Evolutionary conservation across 1,284 basidiomycete species (phyloP).

Genomic region (Irpex sp.): DNA sequence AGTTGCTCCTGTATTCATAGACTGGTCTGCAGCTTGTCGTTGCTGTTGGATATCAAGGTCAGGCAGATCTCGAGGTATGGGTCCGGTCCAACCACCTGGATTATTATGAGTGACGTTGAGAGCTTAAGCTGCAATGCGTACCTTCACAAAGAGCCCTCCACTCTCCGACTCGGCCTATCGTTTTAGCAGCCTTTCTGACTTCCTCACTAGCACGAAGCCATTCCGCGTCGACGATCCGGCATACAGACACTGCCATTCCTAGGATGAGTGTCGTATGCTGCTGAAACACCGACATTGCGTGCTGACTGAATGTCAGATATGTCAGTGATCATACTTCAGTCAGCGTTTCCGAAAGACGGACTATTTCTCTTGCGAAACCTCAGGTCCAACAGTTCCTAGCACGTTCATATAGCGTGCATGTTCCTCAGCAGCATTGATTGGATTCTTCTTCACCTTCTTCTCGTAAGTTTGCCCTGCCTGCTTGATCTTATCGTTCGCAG

Average conservation of each 20-base stretch:
- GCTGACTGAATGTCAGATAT: conserved; percentile 47
- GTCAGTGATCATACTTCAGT: conserved; percentile 6
- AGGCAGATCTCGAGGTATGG: conserved; percentile 51
- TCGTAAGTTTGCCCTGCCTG: conserved; percentile 73
- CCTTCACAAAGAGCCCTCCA: conserved; percentile 70
- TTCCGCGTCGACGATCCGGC: conserved; percentile 71
- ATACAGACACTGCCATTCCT: conserved; percentile 57
- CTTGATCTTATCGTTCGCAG: conserved; percentile 70
- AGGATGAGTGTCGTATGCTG: conserved; percentile 54
- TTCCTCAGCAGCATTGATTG: conserved; percentile 66
- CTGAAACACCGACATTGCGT: conserved; percentile 58
- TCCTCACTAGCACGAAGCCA: conserved; percentile 72
- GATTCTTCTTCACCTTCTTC: conserved; percentile 73
- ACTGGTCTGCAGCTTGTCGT: conserved; percentile 9
- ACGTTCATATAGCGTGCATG: conserved; percentile 74
- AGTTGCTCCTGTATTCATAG: background rate
- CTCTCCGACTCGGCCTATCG: conserved; percentile 64
- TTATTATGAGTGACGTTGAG: background rate
- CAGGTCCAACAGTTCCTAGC: conserved; percentile 68
- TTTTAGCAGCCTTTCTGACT: conserved; percentile 60
- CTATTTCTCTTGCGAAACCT: conserved; percentile 78
- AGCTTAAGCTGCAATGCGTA: background rate
- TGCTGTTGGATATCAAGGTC: conserved; percentile 29
- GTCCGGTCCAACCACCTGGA: conserved; percentile 54
- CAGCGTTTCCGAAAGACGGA: conserved; percentile 31